These are phyloP conservation scores for Tulasnella sp. DNA, from an alignment of 768 basidiomycete species.

Conservation along the genomic window DNA sequence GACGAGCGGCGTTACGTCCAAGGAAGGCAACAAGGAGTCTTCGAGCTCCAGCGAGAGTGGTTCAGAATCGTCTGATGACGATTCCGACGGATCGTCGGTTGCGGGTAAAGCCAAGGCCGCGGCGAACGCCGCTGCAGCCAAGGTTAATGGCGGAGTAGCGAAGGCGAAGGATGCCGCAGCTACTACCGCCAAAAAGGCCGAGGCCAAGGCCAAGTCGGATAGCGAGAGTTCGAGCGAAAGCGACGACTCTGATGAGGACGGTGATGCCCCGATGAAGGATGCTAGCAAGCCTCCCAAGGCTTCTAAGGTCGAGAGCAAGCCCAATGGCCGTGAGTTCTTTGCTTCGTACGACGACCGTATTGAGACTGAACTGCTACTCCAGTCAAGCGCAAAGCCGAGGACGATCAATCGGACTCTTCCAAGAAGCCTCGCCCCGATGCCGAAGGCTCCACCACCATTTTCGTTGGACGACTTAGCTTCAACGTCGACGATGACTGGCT, in stretches of 20 bases:
- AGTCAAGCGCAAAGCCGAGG: constrained; percentile 80
- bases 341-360: not conserved
- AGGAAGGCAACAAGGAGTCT: constrained; percentile 21
- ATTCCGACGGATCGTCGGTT: not conserved
- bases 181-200: constrained; percentile 24
- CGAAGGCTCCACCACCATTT: constrained; percentile 52
- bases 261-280: constrained; percentile 24
- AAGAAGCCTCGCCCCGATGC: constrained; percentile 78
- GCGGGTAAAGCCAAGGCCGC: not conserved
- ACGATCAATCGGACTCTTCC: constrained; percentile 46
- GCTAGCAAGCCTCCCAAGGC: constrained; percentile 10
- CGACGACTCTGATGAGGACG: constrained; percentile 30
- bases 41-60: not conserved
- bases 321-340: not conserved
- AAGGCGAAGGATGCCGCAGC: constrained; percentile 20
- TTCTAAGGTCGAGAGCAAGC: constrained; percentile 27
- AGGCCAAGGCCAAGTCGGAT: constrained; percentile 17
- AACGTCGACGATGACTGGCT: constrained; percentile 95
- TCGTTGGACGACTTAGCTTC: constrained; percentile 92
- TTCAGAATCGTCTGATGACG: not conserved
- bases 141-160: constrained; percentile 1
- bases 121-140: not conserved
- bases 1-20: constrained; percentile 32
- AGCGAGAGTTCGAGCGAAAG: constrained; percentile 22
- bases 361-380: constrained; percentile 10